Evolutionary conservation across 306 rosid species (phyloP).

Genomic region (Cicer cuneatum): DNA sequence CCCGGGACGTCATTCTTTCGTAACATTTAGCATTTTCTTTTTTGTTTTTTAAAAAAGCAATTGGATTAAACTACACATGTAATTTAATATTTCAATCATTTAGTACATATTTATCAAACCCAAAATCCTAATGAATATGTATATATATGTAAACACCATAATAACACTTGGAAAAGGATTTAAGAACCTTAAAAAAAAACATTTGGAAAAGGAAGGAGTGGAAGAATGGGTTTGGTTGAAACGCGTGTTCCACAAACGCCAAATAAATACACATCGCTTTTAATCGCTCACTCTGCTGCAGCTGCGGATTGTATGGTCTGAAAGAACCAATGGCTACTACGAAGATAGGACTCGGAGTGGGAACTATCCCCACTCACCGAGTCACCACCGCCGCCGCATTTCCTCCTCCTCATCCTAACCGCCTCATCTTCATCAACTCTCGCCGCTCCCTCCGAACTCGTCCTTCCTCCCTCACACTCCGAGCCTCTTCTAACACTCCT

Average conservation of each 20-base stretch:
- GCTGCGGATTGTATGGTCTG: slow-evolving; percentile 74
- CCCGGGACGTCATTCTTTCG: too few species aligned
- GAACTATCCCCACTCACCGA: slow-evolving; percentile 66
- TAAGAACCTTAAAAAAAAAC: too few species aligned
- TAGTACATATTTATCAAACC: too few species aligned
- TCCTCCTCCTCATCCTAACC: slow-evolving; percentile 52
- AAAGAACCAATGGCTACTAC: slow-evolving; percentile 62
- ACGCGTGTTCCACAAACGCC: slow-evolving; percentile 15
- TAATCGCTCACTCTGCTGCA: neutral
- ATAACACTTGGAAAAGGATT: too few species aligned
- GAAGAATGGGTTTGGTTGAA: neutral
- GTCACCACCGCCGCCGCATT: slow-evolving; percentile 53
- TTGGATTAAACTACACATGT: too few species aligned
- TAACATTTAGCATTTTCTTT: too few species aligned
- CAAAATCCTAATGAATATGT: too few species aligned
- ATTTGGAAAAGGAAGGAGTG: neutral
- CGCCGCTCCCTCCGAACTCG: slow-evolving; percentile 53
- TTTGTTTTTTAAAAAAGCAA: too few species aligned
- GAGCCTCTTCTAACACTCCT: slow-evolving; percentile 54
- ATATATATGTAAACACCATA: too few species aligned
- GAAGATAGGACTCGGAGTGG: slow-evolving; percentile 69
- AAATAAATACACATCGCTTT: neutral
- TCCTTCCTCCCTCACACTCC: slow-evolving; percentile 49
- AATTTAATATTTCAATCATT: too few species aligned
- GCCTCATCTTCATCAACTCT: slow-evolving; percentile 53